phyloP scores from a whole-genome alignment of 2,329 filamentous ascomycete genomes.

The Arthrocladium fulminans region DNA sequence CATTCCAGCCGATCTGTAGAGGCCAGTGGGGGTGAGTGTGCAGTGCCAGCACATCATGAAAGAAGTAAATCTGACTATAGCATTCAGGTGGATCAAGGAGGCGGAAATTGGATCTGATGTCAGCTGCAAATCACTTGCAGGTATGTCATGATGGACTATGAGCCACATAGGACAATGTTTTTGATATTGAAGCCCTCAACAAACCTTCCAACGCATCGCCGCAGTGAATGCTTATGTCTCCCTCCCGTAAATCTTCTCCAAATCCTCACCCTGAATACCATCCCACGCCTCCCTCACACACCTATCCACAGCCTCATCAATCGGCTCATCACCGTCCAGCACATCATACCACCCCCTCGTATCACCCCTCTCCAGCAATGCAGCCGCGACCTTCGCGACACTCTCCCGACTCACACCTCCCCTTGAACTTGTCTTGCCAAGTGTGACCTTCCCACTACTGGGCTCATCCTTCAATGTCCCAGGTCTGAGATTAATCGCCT shows the following conservation, averaged over 20 bases:
- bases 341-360: slow-evolving; percentile 47
- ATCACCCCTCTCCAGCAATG: slow-evolving; percentile 40
- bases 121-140: not conserved
- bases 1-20: too few species aligned
- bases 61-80: not conserved
- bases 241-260: slow-evolving; percentile 32
- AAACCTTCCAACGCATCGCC: not conserved
- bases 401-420: slow-evolving; percentile 42
- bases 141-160: not conserved
- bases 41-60: not conserved
- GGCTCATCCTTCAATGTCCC: slow-evolving; percentile 41
- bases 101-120: not conserved
- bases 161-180: not conserved
- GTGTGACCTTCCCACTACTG: slow-evolving; percentile 38
- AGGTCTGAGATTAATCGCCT: slow-evolving; percentile 45
- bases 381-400: slow-evolving; percentile 44
- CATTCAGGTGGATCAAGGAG: not conserved
- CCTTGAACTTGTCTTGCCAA: slow-evolving; percentile 36
- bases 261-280: slow-evolving; percentile 42
- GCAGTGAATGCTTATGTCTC: not conserved
- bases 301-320: slow-evolving; percentile 39
- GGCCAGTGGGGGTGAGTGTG: not conserved
- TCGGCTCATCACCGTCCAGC: slow-evolving; percentile 40
- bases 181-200: not conserved
- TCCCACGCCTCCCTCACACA: slow-evolving; percentile 38